These are phyloP conservation scores for Grammothele lineata DNA, from an alignment of 768 basidiomycete genomes.

Conservation along the genomic window DNA sequence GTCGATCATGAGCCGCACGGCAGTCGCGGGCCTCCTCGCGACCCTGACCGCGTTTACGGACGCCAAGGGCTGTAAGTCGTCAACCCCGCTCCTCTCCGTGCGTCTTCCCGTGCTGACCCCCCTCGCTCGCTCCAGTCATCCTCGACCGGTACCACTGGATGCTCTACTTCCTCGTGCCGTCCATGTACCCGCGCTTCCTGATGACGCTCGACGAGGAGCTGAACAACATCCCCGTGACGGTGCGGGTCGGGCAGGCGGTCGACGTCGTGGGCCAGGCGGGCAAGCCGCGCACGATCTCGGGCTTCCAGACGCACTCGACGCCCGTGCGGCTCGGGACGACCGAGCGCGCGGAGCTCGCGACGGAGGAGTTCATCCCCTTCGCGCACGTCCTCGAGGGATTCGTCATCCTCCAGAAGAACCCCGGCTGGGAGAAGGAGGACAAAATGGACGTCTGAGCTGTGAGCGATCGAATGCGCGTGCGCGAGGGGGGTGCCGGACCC, in stretches of 20 bases:
- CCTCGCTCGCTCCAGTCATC: slow-evolving; percentile 68
- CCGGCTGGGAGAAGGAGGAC: slow-evolving; percentile 83
- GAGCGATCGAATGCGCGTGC: neutral
- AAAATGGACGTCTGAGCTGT: slow-evolving; percentile 54
- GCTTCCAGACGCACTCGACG: slow-evolving; percentile 97
- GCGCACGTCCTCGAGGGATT: slow-evolving; percentile 89
- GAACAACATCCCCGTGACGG: slow-evolving; percentile 80
- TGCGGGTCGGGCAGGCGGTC: slow-evolving; percentile 94
- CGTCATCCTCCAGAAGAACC: slow-evolving; percentile 89
- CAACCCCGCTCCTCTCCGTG: neutral
- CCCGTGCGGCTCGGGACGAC: slow-evolving; percentile 94
- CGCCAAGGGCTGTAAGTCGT: slow-evolving; percentile 80
- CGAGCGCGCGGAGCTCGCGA: slow-evolving; percentile 92
- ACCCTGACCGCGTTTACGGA: slow-evolving; percentile 92
- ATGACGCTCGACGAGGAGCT: slow-evolving; percentile 95
- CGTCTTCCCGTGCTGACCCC: no score
- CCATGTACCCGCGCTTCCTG: slow-evolving; percentile 98
- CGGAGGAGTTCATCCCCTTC: slow-evolving; percentile 94
- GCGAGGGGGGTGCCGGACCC: neutral
- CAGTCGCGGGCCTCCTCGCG: slow-evolving; percentile 85
- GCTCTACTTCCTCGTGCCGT: slow-evolving; percentile 91
- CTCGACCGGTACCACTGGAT: slow-evolving; percentile 98
- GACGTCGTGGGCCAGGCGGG: slow-evolving; percentile 98
- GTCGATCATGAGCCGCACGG: slow-evolving; percentile 82
- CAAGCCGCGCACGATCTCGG: slow-evolving; percentile 92